Conservation (phyloP, 371 early-diverging fungal species). For the Batkoa obscura region DNA sequence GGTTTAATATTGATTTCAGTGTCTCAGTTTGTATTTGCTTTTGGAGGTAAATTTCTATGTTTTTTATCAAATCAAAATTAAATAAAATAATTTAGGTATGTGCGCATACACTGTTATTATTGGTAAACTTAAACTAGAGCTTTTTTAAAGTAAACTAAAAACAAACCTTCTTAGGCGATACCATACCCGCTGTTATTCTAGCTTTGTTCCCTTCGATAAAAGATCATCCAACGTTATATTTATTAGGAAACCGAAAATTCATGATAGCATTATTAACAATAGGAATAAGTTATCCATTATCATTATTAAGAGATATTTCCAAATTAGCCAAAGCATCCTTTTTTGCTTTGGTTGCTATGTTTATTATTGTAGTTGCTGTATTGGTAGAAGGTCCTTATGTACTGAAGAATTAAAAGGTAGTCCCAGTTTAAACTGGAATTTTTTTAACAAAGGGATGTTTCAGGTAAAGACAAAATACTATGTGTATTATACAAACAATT, state of each 20-base stretch:
- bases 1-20: conserved; percentile 49
- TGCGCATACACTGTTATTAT: conserved; percentile 62
- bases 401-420: conserved; percentile 25
- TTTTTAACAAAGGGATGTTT: conserved; percentile 34
- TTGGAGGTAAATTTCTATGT: conserved; percentile 36
- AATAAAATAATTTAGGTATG: conserved; percentile 24
- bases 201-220: conserved; percentile 36
- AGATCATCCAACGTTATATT: conserved; percentile 17
- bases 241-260: conserved; percentile 24
- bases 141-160: too few species aligned
- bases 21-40: conserved; percentile 63
- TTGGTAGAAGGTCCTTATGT: conserved; percentile 45
- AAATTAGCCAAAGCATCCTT: conserved; percentile 61
- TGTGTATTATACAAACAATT: not conserved
- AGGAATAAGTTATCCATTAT: conserved; percentile 46
- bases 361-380: conserved; percentile 46
- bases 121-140: conserved; percentile 13
- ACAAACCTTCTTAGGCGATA: conserved; percentile 28
- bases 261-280: conserved; percentile 46
- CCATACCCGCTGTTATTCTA: conserved; percentile 28
- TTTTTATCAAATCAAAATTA: not conserved
- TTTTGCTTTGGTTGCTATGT: conserved; percentile 49
- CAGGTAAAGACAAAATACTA: conserved; percentile 14
- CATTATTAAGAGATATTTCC: conserved; percentile 58
- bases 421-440: conserved; percentile 20